Base-by-base conservation (phyloP, 805 yeast species). In the Saccharomycopsis olivae region DNA sequence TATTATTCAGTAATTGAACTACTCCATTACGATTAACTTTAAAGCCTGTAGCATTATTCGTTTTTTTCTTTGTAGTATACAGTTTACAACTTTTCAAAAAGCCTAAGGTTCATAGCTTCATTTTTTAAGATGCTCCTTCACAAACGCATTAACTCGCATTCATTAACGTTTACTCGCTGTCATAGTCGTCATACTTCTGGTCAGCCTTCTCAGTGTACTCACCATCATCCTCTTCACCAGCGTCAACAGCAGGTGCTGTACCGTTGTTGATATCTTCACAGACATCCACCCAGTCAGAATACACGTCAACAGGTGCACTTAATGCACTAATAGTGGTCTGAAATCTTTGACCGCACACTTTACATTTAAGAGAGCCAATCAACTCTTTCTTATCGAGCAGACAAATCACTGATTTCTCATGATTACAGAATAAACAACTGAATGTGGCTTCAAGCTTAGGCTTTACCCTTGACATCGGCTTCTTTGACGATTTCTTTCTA, bases 261-360 rank as follows among this genome's bases (percentile, higher is more conserved):
- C 79, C 85, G 49, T 81, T 84, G 0, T 89, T 92, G 38, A 83
- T 80, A 25, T 83, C 86, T 53, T 82, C 94, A 61, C 89, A 83
- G 1, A 97, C 97, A 65, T 89, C 98, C 39, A 86, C 86, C 98
- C 98, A 89, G 58, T 89, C 97, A 36, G 94, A 80, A 56, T 89
- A 89, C 13, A 89, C 82, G 61, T 89, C 98, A 31, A 89, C 87
- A 0, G 98, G 95, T 43, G 84, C 95, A 13, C 86, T 75, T 13
- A 66, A 50, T 1, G 64, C 73, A 57, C 85, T 85, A 50, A 88
- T 85, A 35, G 87, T 75, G 3, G 94, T 75, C 58, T 88, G 96
- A 65, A 92, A 89, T 29, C 75, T 71, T 58, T 88, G 96, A 0
- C 96, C 96, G 57, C 98, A 89, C 25, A 87, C 80, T 56, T 92